Conservation (phyloP, 805 yeast genomes). For the Nakazawaea wickerhamii region DNA sequence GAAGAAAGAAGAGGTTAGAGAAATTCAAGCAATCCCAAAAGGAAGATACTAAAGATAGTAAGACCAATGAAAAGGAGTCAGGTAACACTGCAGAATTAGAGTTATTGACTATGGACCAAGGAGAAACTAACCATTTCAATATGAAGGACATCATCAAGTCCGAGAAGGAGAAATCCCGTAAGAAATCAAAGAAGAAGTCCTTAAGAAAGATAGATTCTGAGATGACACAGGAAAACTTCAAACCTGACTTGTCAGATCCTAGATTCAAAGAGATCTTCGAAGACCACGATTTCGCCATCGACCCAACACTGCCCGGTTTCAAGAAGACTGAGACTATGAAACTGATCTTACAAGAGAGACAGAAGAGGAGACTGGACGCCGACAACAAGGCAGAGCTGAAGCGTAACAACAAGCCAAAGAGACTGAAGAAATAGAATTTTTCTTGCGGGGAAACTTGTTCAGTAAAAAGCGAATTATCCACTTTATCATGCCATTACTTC, state of each 20-base stretch:
- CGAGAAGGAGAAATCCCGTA: constrained; percentile 56
- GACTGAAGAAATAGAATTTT: background rate
- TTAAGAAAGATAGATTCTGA: constrained; percentile 48
- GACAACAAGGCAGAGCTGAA: constrained; percentile 8
- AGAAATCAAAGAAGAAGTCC: constrained; percentile 38
- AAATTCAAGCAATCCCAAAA: constrained; percentile 49
- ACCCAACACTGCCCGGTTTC: constrained; percentile 87
- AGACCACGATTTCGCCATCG: constrained; percentile 88
- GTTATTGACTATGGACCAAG: constrained; percentile 59
- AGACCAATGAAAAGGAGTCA: constrained; percentile 17
- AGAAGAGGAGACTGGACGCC: constrained; percentile 36
- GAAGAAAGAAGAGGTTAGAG: constrained; percentile 80
- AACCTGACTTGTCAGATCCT: constrained; percentile 72
- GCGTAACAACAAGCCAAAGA: constrained; percentile 10
- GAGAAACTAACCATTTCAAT: constrained; percentile 59
- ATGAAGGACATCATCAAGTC: constrained; percentile 74
- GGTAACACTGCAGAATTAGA: constrained; percentile 62
- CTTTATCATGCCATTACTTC: background rate
- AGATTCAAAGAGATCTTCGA: constrained; percentile 83
- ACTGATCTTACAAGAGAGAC: constrained; percentile 70
- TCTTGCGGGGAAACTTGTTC: background rate
- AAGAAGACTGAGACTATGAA: constrained; percentile 86
- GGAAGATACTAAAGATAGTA: constrained; percentile 19
- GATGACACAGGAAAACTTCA: constrained; percentile 45
- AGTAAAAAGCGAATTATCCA: too few species aligned